A percentile compares a stretch with the other conserved stretches of the same genome.
Evolutionary conservation across 176 grass and related monocot species (phyloP).

Genomic region (Eleusine indica): DNA sequence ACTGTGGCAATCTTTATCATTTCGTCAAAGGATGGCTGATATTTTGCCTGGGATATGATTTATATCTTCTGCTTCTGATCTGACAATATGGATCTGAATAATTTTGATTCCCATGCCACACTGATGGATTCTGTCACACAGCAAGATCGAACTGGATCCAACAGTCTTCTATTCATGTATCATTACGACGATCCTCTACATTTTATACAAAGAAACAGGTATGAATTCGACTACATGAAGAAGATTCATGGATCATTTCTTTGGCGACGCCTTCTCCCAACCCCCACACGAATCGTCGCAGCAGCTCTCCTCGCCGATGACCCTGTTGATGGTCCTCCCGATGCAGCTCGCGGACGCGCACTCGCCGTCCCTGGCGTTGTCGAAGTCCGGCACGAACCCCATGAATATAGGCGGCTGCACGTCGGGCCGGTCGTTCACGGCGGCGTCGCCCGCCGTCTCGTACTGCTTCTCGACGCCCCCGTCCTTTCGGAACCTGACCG

Average conservation of each 20-base stretch:
- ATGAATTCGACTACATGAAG: conserved; percentile 40
- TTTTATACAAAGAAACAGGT: conserved; percentile 12
- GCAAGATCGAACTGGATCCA: conserved; percentile 25
- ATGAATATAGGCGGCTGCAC: conserved; percentile 54
- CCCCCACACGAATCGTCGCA: conserved; percentile 59
- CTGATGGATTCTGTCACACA: conserved; percentile 2
- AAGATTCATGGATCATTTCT: conserved; percentile 1
- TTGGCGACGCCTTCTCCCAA: conserved; percentile 36
- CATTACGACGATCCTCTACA: conserved; percentile 27
- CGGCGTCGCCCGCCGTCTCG: background rate
- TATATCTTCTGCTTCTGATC: background rate
- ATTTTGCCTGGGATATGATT: background rate
- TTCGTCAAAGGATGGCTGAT: background rate
- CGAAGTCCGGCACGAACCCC: conserved; percentile 63
- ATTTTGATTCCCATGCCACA: background rate
- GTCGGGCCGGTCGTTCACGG: background rate
- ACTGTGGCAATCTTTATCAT: background rate
- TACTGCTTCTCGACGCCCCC: conserved; percentile 67
- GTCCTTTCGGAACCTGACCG: conserved; percentile 52
- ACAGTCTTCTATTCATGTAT: conserved; percentile 19
- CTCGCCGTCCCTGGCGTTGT: conserved; percentile 55
- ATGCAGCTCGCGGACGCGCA: conserved; percentile 44
- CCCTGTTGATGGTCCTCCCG: conserved; percentile 53
- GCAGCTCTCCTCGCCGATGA: conserved; percentile 62
- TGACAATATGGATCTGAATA: background rate